A percentile compares a stretch with the other conserved stretches of the same genome.
Conservation (phyloP, 2,329 filamentous ascomycete genomes). For the Trichoderma sp. region DNA sequence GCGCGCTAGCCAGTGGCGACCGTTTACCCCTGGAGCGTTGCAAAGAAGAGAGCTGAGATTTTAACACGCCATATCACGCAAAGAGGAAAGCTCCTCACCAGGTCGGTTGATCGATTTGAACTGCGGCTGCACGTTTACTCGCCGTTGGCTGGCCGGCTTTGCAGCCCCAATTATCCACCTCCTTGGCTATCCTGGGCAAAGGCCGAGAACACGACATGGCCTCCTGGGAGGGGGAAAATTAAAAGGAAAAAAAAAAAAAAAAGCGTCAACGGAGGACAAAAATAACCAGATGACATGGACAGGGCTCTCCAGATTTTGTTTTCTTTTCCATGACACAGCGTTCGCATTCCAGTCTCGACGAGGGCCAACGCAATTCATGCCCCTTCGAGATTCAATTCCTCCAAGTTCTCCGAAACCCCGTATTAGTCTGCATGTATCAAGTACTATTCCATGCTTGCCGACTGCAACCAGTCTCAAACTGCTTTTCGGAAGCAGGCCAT, state of each 20-base stretch:
- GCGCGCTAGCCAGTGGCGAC: conserved; percentile 17
- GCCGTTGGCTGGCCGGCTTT: conserved; percentile 15
- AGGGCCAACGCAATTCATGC: neutral
- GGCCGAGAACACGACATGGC: conserved; percentile 12
- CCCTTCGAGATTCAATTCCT: neutral
- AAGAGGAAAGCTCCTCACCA: conserved; percentile 1
- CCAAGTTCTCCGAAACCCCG: neutral
- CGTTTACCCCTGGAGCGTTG: conserved; percentile 18
- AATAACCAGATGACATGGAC: neutral
- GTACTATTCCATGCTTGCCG: neutral
- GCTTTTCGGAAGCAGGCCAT: conserved; percentile 7
- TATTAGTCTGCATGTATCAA: neutral
- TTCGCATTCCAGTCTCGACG: conserved; percentile 1
- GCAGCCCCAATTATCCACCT: conserved; percentile 7
- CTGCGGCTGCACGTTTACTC: conserved; percentile 18
- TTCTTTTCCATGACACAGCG: neutral
- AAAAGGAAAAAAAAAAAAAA: neutral
- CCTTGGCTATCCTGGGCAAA: conserved; percentile 1
- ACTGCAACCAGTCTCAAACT: conserved; percentile 11
- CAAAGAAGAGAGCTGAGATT: conserved; percentile 4
- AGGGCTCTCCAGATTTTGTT: conserved; percentile 8
- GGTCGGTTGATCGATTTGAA: conserved; percentile 7
- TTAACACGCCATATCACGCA: conserved; percentile 12
- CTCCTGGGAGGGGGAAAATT: neutral
- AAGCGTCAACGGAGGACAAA: neutral